phyloP scores from a whole-genome alignment of 805 yeast genomes.

The Citeromyces matritensis region DNA sequence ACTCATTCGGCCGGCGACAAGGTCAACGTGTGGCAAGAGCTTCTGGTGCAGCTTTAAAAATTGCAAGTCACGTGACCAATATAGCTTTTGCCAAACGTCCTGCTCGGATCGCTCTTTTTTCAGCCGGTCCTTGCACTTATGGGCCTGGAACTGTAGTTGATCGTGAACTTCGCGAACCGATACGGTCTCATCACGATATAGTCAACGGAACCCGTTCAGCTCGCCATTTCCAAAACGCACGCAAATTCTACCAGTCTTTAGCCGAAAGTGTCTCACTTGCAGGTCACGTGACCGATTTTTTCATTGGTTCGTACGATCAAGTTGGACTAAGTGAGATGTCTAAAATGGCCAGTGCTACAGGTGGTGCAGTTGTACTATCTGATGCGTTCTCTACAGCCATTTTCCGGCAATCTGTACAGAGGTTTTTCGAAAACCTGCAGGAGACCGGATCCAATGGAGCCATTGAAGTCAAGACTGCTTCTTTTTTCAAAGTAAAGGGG shows the following conservation, averaged over 20 bases:
- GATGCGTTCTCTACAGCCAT: slow-evolving; percentile 57
- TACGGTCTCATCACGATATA: slow-evolving; percentile 54
- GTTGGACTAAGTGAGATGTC: slow-evolving; percentile 58
- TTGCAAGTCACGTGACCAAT: slow-evolving; percentile 23
- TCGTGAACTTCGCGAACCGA: slow-evolving; percentile 39
- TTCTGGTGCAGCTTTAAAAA: slow-evolving; percentile 45
- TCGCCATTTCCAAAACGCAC: slow-evolving; percentile 25
- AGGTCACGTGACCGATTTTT: slow-evolving; percentile 42
- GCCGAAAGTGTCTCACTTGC: slow-evolving; percentile 28
- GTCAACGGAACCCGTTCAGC: slow-evolving; percentile 22
- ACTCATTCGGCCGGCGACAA: slow-evolving; percentile 29
- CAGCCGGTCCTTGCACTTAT: slow-evolving; percentile 51
- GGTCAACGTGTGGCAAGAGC: slow-evolving; percentile 34
- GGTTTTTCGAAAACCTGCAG: slow-evolving; percentile 21
- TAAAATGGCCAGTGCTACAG: slow-evolving; percentile 36
- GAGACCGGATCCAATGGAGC: slow-evolving; percentile 46
- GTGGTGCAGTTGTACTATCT: slow-evolving; percentile 47
- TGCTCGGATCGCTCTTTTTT: slow-evolving; percentile 35
- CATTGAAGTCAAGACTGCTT: slow-evolving; percentile 35
- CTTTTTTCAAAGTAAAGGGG: slow-evolving; percentile 39
- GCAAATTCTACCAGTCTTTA: slow-evolving; percentile 29
- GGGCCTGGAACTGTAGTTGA: slow-evolving; percentile 54
- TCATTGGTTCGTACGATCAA: slow-evolving; percentile 57
- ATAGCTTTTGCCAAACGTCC: slow-evolving; percentile 30
- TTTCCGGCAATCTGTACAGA: slow-evolving; percentile 48